A percentile compares a stretch with the other conserved stretches of the same genome.
Conservation (phyloP, 176 grass and related monocot species). For the Zea luxurians region DNA sequence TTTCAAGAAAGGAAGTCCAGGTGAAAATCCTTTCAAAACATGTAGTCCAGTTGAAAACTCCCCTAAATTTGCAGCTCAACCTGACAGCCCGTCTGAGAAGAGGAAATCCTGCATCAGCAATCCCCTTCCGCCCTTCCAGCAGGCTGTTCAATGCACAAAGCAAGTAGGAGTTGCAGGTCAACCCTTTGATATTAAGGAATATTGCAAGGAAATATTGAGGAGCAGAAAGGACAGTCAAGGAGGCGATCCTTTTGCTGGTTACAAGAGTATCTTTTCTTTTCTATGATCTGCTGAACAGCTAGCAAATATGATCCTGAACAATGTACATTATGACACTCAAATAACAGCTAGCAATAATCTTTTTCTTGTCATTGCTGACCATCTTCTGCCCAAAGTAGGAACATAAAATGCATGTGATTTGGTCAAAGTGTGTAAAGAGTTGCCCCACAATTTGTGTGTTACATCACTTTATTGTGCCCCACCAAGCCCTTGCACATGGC, state of each 20-base stretch:
- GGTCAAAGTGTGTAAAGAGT: neutral
- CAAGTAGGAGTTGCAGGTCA: constrained; percentile 27
- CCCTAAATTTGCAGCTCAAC: neutral
- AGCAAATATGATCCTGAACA: neutral
- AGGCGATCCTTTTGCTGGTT: constrained; percentile 33
- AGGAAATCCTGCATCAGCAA: constrained; percentile 35
- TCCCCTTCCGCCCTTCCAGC: constrained; percentile 35
- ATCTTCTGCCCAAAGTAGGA: neutral
- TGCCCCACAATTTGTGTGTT: neutral
- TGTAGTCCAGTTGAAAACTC: constrained; percentile 2
- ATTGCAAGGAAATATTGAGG: constrained; percentile 27
- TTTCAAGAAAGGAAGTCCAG: neutral
- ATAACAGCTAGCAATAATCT: neutral
- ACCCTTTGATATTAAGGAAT: constrained; percentile 41
- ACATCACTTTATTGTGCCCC: neutral
- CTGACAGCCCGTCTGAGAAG: constrained; percentile 17
- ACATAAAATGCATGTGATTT: neutral
- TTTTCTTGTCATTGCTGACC: neutral
- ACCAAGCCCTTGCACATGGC: neutral
- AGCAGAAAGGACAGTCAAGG: constrained; percentile 25
- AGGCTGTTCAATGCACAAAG: constrained; percentile 32
- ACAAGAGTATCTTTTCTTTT: constrained; percentile 80
- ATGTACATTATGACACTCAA: neutral
- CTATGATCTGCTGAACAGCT: constrained; percentile 39
- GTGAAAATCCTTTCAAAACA: neutral